A percentile compares a stretch with the other conserved stretches of the same genome.
phyloP scores from a whole-genome alignment of 179 eudicot genomes.

The Nepenthes alata region DNA sequence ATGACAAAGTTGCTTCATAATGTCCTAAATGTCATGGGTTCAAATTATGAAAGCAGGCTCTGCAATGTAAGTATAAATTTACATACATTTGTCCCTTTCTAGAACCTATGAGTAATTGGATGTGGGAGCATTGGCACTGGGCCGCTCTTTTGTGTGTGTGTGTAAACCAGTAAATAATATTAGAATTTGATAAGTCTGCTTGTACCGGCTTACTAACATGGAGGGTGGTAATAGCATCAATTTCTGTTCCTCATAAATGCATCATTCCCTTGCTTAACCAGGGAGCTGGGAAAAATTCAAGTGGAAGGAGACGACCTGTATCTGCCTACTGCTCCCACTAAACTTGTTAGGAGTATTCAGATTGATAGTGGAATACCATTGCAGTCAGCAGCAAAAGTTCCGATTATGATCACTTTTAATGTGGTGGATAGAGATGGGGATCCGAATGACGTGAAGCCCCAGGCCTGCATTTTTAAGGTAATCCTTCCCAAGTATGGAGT shows the following conservation, averaged over 20 bases:
- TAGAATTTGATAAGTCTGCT: no score
- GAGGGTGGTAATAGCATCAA: background rate
- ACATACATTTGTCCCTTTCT: no score
- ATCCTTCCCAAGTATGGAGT: slow-evolving; percentile 3
- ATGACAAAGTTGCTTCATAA: no score
- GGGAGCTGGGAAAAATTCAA: slow-evolving; percentile 80
- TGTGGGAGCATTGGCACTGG: no score
- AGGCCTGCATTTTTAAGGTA: slow-evolving; percentile 98
- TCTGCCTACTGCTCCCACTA: slow-evolving; percentile 84
- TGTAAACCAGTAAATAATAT: no score
- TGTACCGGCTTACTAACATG: no score
- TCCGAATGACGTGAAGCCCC: slow-evolving; percentile 57
- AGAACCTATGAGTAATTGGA: no score
- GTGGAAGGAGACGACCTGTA: slow-evolving; percentile 80
- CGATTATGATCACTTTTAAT: slow-evolving; percentile 95
- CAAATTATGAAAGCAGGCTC: no score
- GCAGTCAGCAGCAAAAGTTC: slow-evolving; percentile 98
- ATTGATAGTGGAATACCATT: slow-evolving; percentile 93
- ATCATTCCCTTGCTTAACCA: slow-evolving; percentile 11
- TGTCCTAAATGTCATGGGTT: no score
- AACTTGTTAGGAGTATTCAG: slow-evolving; percentile 79
- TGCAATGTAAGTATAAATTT: no score
- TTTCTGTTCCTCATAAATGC: slow-evolving; percentile 3
- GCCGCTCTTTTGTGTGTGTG: no score
- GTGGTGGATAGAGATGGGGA: slow-evolving; percentile 77